Percentiles rank a stretch among this genome's conserved stretches.
Evolutionary conservation across 805 yeast species (phyloP).

Genomic region (Ogataea allantospora): DNA sequence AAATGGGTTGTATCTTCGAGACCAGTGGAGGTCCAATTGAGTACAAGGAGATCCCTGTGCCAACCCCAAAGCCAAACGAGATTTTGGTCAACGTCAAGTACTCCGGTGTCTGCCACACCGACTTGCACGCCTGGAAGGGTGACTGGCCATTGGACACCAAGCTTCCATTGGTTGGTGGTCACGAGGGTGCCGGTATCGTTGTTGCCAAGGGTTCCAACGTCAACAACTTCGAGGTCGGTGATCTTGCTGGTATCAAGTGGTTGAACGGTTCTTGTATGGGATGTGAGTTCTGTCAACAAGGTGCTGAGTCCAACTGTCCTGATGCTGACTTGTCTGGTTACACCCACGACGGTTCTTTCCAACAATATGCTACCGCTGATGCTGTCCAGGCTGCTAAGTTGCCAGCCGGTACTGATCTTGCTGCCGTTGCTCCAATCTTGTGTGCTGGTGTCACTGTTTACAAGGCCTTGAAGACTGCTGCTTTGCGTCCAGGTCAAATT

Average conservation of each 20-base stretch:
- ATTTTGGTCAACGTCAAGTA: slow-evolving; percentile 72
- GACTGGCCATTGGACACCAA: slow-evolving; percentile 78
- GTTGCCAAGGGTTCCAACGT: slow-evolving; percentile 69
- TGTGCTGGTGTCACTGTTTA: slow-evolving; percentile 91
- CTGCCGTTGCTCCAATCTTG: slow-evolving; percentile 74
- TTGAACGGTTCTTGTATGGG: slow-evolving; percentile 66
- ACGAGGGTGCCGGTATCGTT: slow-evolving; percentile 81
- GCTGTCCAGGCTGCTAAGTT: slow-evolving; percentile 82
- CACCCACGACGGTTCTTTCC: slow-evolving; percentile 89
- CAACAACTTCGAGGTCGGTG: slow-evolving; percentile 66
- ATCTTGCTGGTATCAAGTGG: slow-evolving; percentile 77
- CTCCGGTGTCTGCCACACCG: slow-evolving; percentile 90
- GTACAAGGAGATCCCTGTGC: slow-evolving; percentile 71
- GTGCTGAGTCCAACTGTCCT: slow-evolving; percentile 69
- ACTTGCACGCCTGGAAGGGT: slow-evolving; percentile 85
- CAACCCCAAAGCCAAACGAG: slow-evolving; percentile 69
- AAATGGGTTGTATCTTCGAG: slow-evolving; percentile 66
- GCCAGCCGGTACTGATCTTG: slow-evolving; percentile 70
- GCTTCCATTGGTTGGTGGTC: slow-evolving; percentile 75
- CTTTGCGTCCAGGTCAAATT: slow-evolving; percentile 69
- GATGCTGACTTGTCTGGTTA: slow-evolving; percentile 76
- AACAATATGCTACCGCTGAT: slow-evolving; percentile 85
- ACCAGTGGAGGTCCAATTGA: slow-evolving; percentile 56
- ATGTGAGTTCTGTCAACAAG: slow-evolving; percentile 62
- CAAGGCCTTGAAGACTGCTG: slow-evolving; percentile 83